phyloP scores from a whole-genome alignment of 257 asterid genomes.

The Nicotiana sylvestris region DNA sequence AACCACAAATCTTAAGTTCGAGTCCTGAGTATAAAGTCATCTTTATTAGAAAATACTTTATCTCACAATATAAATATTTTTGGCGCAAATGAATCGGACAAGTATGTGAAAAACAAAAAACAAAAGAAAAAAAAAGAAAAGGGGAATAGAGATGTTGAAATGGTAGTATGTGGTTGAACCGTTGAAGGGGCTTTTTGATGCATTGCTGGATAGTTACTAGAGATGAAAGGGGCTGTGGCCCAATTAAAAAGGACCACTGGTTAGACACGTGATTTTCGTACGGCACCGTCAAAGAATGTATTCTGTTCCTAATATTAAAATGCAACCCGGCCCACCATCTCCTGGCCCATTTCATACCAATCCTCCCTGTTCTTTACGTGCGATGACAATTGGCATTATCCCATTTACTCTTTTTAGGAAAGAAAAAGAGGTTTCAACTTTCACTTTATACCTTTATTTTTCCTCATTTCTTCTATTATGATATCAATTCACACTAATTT shows the following conservation, averaged over 20 bases:
- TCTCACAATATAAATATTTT: no score
- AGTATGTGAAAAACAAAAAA: not conserved
- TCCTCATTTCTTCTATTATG: not conserved
- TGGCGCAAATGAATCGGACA: no score
- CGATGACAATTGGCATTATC: not conserved
- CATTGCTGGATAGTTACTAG: not conserved
- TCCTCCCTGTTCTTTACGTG: not conserved
- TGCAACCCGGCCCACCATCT: not conserved
- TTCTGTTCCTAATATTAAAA: not conserved
- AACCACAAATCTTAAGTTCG: no score
- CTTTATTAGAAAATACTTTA: no score
- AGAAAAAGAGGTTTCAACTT: not conserved
- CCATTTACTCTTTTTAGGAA: not conserved
- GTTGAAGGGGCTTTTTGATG: not conserved
- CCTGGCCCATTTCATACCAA: not conserved
- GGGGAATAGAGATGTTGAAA: not conserved
- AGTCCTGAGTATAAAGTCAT: no score
- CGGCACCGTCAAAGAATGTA: conserved; percentile 12
- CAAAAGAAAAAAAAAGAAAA: not conserved
- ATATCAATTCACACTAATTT: not conserved
- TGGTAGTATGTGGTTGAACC: not conserved
- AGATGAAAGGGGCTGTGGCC: not conserved
- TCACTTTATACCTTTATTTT: not conserved
- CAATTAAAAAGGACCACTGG: not conserved
- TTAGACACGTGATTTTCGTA: not conserved